Conservation (phyloP, 1,284 basidiomycete species). For the Testicularia cyperi region DNA sequence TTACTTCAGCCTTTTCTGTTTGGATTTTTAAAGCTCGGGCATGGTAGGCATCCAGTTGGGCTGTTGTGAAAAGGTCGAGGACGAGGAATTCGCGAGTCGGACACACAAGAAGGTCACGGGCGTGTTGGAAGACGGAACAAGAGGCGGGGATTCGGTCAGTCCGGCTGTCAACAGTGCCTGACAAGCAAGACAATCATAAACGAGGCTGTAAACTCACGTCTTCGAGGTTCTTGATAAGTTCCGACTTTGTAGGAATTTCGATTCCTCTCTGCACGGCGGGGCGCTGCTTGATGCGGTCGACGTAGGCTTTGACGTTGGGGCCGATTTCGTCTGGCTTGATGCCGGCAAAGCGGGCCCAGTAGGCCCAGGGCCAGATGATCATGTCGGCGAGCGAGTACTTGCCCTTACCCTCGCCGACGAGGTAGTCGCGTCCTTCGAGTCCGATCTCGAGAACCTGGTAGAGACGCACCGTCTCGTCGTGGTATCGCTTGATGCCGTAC, state of each 20-base stretch:
- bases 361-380: slow-evolving; percentile 38
- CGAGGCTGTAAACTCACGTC: slow-evolving; percentile 34
- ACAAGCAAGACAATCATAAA: no score
- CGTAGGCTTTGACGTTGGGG: slow-evolving; percentile 31
- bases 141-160: no score
- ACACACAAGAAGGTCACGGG: no score
- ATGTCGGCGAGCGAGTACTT: slow-evolving; percentile 49
- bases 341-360: slow-evolving; percentile 23
- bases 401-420: slow-evolving; percentile 45
- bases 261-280: slow-evolving; percentile 29
- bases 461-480: slow-evolving; percentile 39
- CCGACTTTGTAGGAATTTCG: slow-evolving; percentile 10
- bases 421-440: slow-evolving; percentile 40
- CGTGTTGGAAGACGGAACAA: no score
- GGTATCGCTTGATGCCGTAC: slow-evolving; percentile 44
- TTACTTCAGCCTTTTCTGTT: no score
- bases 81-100: no score
- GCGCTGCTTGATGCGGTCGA: slow-evolving; percentile 23
- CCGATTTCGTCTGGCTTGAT: slow-evolving; percentile 24
- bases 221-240: slow-evolving; percentile 28
- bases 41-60: slow-evolving; percentile 39
- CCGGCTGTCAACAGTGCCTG: no score
- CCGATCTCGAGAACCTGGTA: slow-evolving; percentile 40
- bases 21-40: slow-evolving; percentile 23
- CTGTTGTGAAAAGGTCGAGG: slow-evolving; percentile 3